These are phyloP conservation scores for Myriangium duriaei DNA, from an alignment of 2,329 filamentous ascomycete genomes.

Conservation along the genomic window DNA sequence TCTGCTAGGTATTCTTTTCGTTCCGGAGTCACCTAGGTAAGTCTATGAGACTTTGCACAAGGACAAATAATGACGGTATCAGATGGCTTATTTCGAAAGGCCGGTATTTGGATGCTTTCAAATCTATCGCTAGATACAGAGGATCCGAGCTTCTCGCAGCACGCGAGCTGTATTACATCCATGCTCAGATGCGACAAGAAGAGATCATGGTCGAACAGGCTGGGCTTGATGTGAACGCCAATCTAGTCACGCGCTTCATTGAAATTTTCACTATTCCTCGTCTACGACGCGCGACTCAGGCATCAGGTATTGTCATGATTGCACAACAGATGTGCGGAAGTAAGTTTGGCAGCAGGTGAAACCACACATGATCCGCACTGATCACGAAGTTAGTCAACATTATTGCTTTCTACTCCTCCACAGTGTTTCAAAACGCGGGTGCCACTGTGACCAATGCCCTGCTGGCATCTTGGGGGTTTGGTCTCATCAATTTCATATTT, in stretches of 20 bases:
- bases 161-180: slow-evolving; percentile 20
- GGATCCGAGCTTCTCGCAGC: slow-evolving; percentile 20
- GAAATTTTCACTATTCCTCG: slow-evolving; percentile 27
- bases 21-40: slow-evolving; percentile 13
- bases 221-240: slow-evolving; percentile 24
- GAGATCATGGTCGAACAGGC: slow-evolving; percentile 17
- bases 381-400: slow-evolving; percentile 14
- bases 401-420: slow-evolving; percentile 14
- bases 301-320: slow-evolving; percentile 23
- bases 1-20: slow-evolving; percentile 22
- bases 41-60: slow-evolving; percentile 13
- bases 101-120: slow-evolving; percentile 27
- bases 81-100: slow-evolving; percentile 40
- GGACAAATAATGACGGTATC: slow-evolving; percentile 28
- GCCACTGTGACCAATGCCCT: slow-evolving; percentile 25
- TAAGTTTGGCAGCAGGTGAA: slow-evolving; percentile 25
- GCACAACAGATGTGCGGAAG: slow-evolving; percentile 49
- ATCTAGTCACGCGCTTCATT: slow-evolving; percentile 30
- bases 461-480: slow-evolving; percentile 47
- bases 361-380: slow-evolving; percentile 17
- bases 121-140: slow-evolving; percentile 30
- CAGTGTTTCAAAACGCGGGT: slow-evolving; percentile 15
- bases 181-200: slow-evolving; percentile 16
- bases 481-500: slow-evolving; percentile 46
- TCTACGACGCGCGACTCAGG: slow-evolving; percentile 20